phyloP scores from a whole-genome alignment of 2,329 filamentous ascomycete species.

The Diaporthe ilicicola region DNA sequence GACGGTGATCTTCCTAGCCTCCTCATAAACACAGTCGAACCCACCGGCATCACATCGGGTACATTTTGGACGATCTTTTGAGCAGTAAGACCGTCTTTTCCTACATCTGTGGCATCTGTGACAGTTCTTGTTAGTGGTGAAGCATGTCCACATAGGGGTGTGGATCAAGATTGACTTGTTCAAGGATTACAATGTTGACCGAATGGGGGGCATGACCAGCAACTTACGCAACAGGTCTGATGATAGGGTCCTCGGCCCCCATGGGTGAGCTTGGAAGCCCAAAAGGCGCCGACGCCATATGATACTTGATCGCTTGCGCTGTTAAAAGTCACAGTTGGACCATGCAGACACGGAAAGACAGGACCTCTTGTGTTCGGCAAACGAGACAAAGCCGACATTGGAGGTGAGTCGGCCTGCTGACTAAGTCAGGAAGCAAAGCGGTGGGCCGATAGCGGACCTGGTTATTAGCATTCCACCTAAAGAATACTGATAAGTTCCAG shows the following conservation, averaged over 20 bases:
- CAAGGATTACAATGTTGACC: too few species aligned
- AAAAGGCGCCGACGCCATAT: not conserved
- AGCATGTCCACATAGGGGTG: not conserved
- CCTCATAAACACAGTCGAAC: constrained; percentile 46
- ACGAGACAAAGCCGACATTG: not conserved
- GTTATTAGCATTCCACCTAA: too few species aligned
- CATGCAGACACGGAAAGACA: not conserved
- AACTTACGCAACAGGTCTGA: constrained; percentile 33
- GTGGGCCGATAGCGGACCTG: not conserved
- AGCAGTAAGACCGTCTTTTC: constrained; percentile 46
- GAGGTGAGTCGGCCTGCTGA: not conserved
- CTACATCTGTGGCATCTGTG: constrained; percentile 47
- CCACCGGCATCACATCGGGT: constrained; percentile 44
- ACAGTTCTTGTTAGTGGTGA: not conserved
- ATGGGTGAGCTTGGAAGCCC: not conserved
- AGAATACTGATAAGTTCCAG: too few species aligned
- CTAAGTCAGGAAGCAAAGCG: not conserved
- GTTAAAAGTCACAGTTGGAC: too few species aligned
- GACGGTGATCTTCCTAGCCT: constrained; percentile 45
- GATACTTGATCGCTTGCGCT: too few species aligned
- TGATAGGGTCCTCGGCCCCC: not conserved
- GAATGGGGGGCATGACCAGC: not conserved
- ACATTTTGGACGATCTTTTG: constrained; percentile 47
- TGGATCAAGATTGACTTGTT: too few species aligned
- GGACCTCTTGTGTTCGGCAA: not conserved